Evolutionary conservation across 768 basidiomycete species (phyloP).

Genomic region (Boletus tomentosulus): DNA sequence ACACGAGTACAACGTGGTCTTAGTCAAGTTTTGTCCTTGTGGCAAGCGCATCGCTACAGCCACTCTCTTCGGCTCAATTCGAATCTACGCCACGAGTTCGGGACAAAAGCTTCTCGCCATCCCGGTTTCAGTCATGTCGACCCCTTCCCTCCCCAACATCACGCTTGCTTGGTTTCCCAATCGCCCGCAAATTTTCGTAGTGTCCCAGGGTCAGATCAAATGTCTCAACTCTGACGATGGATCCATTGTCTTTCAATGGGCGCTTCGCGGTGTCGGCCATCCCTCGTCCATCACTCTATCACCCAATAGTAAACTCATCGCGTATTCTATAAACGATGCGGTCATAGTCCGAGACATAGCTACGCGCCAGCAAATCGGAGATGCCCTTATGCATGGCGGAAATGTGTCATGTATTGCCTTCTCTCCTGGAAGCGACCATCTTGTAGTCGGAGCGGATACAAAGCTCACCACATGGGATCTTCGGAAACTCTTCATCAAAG

Average conservation of each 20-base stretch:
- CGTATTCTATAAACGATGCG: constrained; percentile 9
- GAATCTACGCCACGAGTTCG: constrained; percentile 6
- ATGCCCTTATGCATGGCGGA: constrained; percentile 3
- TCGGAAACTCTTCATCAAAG: background rate
- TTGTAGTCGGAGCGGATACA: constrained; percentile 3
- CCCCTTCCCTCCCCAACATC: background rate
- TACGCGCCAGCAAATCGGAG: constrained; percentile 9
- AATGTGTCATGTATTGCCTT: constrained; percentile 13
- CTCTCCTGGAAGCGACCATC: constrained; percentile 6
- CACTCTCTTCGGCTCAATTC: constrained; percentile 18
- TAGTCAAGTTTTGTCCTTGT: constrained; percentile 18
- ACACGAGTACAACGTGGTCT: constrained; percentile 17
- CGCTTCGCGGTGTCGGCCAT: constrained; percentile 4
- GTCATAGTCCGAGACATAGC: constrained; percentile 10
- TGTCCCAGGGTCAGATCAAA: constrained; percentile 18
- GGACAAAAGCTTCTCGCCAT: constrained; percentile 15
- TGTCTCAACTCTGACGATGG: constrained; percentile 14
- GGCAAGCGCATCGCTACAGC: constrained; percentile 15
- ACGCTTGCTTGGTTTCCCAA: constrained; percentile 10
- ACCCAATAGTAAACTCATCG: constrained; percentile 11
- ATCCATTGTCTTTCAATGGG: constrained; percentile 11
- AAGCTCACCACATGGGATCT: constrained; percentile 16
- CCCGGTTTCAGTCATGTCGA: constrained; percentile 10
- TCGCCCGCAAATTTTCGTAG: constrained; percentile 10
- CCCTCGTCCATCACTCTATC: constrained; percentile 12